Base-by-base conservation (phyloP, 2,329 filamentous ascomycete genomes). In the Tetracladium maxilliforme region DNA sequence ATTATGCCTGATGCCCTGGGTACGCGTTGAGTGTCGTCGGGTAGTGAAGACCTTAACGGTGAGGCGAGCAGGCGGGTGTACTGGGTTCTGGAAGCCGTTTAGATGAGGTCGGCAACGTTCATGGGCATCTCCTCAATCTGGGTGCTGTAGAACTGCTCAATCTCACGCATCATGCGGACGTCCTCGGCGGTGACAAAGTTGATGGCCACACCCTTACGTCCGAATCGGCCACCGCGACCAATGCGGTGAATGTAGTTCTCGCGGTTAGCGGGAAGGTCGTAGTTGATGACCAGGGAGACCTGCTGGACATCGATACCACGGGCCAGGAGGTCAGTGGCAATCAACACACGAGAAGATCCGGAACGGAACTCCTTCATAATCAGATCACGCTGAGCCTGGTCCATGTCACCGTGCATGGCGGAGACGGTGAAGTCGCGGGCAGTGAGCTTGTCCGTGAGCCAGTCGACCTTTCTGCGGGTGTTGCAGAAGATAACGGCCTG, bases 291-390 rank as follows among this genome's bases (percentile, higher is more conserved):
- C 53, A 98, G 70, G 32, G 87, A 94, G 35, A 98, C 90, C 66
- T 98, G 90, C 70, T 98, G 90, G 48, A 98, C 90, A 60, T 98
- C 90, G 61, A 98, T 98, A 77, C 90, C 90, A 79, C 90, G 87
- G 53, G 90, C 90, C 55, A 94, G 70, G 37, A 98, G 72, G 53
- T 98, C 90, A 39, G 90, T 98, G 58, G 90, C 84, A 50, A 98
- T 98, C 49, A 98, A 70, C 42, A 98, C 90, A 78, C 90, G 86
- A 39, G 86, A 94, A 54, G 86, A 94, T 41, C 90, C 90, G 42
- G 86, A 93, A 49, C 90, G 84, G 80, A 98, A 98, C 68, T 98
- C 90, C 75, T 98, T 93, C 90, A 98, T 98, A 60, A 98, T 98
- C 51, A 92, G 70, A 58, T 95, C 90, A 73, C 90, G 86, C 70